Conservation (phyloP, 2,329 filamentous ascomycete species). For the Onygenales sp. region DNA sequence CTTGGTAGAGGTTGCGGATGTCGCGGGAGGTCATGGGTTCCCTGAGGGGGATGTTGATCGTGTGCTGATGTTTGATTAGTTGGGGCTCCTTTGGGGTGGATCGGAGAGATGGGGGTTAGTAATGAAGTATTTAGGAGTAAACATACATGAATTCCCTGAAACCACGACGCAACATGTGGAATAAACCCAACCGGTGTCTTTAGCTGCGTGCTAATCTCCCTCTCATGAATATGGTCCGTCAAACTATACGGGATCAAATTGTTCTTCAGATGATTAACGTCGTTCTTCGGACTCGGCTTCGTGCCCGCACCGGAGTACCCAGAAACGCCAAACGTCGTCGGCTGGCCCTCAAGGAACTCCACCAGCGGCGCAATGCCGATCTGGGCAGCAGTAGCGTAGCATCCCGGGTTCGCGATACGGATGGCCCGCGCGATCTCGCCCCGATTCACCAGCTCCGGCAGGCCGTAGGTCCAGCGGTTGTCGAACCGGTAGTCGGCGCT, state of each 20-base stretch:
- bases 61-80: slow-evolving; percentile 44
- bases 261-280: slow-evolving; percentile 69
- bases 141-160: slow-evolving; percentile 74
- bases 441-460: slow-evolving; percentile 75
- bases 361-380: slow-evolving; percentile 78
- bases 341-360: slow-evolving; percentile 65
- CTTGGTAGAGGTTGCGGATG: slow-evolving; percentile 89
- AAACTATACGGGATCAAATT: slow-evolving; percentile 87
- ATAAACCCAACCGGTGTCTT: slow-evolving; percentile 70
- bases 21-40: slow-evolving; percentile 83
- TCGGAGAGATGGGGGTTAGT: not conserved
- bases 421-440: slow-evolving; percentile 66
- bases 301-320: slow-evolving; percentile 94
- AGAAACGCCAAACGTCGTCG: slow-evolving; percentile 80
- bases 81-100: slow-evolving; percentile 4
- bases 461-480: slow-evolving; percentile 73
- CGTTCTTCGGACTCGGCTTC: slow-evolving; percentile 90
- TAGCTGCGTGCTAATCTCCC: slow-evolving; percentile 74
- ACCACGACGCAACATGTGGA: slow-evolving; percentile 93
- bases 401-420: slow-evolving; percentile 86
- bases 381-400: slow-evolving; percentile 89
- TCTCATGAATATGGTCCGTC: slow-evolving; percentile 92
- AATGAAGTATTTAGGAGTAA: not conserved
- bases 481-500: slow-evolving; percentile 97
- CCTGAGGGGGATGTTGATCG: slow-evolving; percentile 80